phyloP scores from a whole-genome alignment of 208 protist genomes.

The Leishmania mexicana region DNA sequence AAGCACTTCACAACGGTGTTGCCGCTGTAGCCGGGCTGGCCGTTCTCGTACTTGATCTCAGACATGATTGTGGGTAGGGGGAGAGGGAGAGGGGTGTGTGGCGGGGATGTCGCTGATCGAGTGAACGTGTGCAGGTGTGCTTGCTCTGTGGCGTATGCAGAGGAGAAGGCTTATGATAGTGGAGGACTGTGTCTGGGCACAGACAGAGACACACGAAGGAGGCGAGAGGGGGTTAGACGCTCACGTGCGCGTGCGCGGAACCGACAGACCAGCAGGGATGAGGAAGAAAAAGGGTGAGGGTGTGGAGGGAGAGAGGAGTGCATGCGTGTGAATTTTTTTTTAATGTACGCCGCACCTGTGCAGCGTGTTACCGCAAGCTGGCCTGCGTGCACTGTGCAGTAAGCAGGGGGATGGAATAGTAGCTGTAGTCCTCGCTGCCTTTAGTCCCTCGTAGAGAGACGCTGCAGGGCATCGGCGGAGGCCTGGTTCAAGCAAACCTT shows the following conservation, averaged over 20 bases:
- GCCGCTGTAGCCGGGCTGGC: conserved; percentile 54
- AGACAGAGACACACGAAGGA: not conserved
- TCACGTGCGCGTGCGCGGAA: not conserved
- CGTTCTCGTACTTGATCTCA: conserved; percentile 69
- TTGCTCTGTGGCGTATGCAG: not conserved
- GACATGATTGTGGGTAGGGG: conserved; percentile 30
- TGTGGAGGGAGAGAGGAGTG: not conserved
- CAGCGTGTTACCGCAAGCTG: not conserved
- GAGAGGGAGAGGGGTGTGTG: not conserved
- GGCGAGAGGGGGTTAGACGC: not conserved
- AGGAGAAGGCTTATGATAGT: not conserved
- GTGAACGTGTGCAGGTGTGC: not conserved
- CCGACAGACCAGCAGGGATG: not conserved
- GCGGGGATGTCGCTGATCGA: not conserved
- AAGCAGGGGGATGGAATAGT: not conserved
- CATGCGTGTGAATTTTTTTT: not conserved
- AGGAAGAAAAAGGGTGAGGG: not conserved
- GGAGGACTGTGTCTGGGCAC: not conserved
- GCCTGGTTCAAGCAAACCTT: not conserved
- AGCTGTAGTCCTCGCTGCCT: not conserved
- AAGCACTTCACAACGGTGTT: conserved; percentile 75
- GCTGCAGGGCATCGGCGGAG: not conserved
- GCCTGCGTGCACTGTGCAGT: not conserved
- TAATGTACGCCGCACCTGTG: not conserved
- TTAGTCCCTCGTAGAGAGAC: not conserved